Percentiles rank a stretch among this genome's conserved stretches.
Evolutionary conservation across 139 green algal species (phyloP).

Genomic region (Chlorella sorokiniana): DNA sequence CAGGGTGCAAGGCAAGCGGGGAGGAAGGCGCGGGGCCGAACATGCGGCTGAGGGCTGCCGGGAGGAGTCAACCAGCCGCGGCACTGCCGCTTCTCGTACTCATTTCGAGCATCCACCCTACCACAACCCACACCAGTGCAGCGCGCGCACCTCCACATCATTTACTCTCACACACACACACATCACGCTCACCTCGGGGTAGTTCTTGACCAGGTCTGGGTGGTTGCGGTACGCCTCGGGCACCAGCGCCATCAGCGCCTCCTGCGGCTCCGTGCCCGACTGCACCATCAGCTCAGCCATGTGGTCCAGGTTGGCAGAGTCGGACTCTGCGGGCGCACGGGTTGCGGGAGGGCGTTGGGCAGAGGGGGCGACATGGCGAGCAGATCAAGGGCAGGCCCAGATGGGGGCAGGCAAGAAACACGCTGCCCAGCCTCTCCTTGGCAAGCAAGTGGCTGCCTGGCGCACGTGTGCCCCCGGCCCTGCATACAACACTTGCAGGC

Average conservation of each 20-base stretch:
- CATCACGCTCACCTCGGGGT: constrained; percentile 81
- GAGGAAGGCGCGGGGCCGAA: not conserved
- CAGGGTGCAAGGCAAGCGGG: not conserved
- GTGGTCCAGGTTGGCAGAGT: constrained; percentile 97
- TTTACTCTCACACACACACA: constrained; percentile 22
- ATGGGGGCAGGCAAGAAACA: too few relatives aligned
- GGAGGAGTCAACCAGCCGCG: not conserved
- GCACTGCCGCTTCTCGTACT: too few relatives aligned
- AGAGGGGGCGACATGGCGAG: too few relatives aligned
- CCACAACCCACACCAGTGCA: not conserved
- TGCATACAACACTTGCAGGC: not conserved
- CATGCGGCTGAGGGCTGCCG: too few relatives aligned
- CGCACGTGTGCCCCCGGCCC: too few relatives aligned
- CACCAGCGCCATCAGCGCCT: constrained; percentile 97
- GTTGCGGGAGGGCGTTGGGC: not conserved
- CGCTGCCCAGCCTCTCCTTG: too few relatives aligned
- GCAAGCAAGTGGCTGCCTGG: too few relatives aligned
- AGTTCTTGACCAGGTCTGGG: constrained; percentile 84
- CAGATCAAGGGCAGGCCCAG: too few relatives aligned
- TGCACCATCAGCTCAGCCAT: constrained; percentile 93
- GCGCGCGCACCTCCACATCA: not conserved
- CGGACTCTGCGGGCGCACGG: constrained; percentile 64
- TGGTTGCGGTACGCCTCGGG: constrained; percentile 94
- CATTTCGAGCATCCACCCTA: too few relatives aligned
- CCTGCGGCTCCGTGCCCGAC: constrained; percentile 70